A percentile compares a stretch with the other conserved stretches of the same genome.
These are phyloP conservation scores for Larix kaempferi DNA, from an alignment of 75 land plant genomes.

Conservation along the genomic window DNA sequence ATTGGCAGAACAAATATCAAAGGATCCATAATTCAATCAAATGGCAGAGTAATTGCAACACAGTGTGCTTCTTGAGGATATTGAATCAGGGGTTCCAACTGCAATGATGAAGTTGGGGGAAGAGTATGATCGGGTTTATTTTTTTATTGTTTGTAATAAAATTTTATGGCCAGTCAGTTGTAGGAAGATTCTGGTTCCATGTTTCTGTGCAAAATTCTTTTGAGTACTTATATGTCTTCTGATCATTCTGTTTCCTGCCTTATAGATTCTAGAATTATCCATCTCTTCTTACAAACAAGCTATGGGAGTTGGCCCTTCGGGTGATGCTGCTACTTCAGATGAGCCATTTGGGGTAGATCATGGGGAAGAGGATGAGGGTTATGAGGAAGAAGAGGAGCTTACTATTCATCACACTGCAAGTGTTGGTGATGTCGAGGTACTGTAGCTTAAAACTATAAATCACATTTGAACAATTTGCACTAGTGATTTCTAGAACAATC, in stretches of 20 bases:
- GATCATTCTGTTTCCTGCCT: background rate
- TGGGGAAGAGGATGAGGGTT: conserved; percentile 29
- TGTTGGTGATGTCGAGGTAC: conserved; percentile 35
- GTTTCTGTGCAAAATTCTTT: background rate
- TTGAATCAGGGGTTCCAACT: conserved; percentile 75
- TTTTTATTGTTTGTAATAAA: background rate
- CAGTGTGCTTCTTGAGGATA: conserved; percentile 69
- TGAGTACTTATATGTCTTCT: background rate
- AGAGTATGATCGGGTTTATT: background rate
- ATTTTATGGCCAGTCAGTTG: background rate
- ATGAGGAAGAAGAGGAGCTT: conserved; percentile 28
- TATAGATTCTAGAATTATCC: conserved; percentile 50
- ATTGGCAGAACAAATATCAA: conserved; percentile 49
- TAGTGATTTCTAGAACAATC: background rate
- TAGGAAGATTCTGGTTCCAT: background rate
- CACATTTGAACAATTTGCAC: background rate
- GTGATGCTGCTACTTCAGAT: conserved; percentile 21
- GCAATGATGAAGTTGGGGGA: conserved; percentile 80
- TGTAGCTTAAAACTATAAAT: background rate
- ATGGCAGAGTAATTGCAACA: conserved; percentile 43
- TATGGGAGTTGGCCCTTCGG: conserved; percentile 34
- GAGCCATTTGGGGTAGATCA: conserved; percentile 14
- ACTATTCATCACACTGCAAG: conserved; percentile 44
- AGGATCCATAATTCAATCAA: conserved; percentile 43
- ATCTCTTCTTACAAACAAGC: conserved; percentile 30